phyloP scores from a whole-genome alignment of 2,329 filamentous ascomycete species.

The Claviceps cyperi region DNA sequence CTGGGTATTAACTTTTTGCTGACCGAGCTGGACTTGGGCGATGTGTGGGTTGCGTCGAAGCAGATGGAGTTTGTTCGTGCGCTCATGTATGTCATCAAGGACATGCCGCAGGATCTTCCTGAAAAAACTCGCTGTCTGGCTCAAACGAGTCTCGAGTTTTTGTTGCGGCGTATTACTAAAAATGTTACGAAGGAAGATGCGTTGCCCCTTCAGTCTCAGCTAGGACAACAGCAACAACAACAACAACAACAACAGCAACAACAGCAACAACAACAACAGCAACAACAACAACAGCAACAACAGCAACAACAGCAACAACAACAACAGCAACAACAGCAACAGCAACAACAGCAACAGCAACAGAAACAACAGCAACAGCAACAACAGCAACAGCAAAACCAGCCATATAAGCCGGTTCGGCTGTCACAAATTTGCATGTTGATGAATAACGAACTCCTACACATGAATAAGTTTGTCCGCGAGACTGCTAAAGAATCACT shows the following conservation, averaged over 20 bases:
- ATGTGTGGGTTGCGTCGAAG: constrained; percentile 66
- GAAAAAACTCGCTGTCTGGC: constrained; percentile 76
- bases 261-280: constrained; percentile 26
- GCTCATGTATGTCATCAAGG: constrained; percentile 95
- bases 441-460: constrained; percentile 76
- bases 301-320: constrained; percentile 25
- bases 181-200: constrained; percentile 64
- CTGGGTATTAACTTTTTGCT: constrained; percentile 80
- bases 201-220: constrained; percentile 22
- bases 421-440: constrained; percentile 68
- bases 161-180: constrained; percentile 67
- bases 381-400: constrained; percentile 23
- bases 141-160: constrained; percentile 65
- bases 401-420: constrained; percentile 34
- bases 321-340: constrained; percentile 22
- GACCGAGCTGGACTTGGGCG: constrained; percentile 71
- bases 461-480: constrained; percentile 92
- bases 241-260: constrained; percentile 24
- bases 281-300: constrained; percentile 14
- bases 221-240: constrained; percentile 32
- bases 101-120: constrained; percentile 88
- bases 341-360: constrained; percentile 17
- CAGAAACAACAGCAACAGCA: constrained; percentile 30
- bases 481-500: constrained; percentile 73
- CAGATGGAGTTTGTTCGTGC: constrained; percentile 81